These are phyloP conservation scores for Eimeria acervulina DNA, from an alignment of 169 alveolate genomes.

Conservation along the genomic window DNA sequence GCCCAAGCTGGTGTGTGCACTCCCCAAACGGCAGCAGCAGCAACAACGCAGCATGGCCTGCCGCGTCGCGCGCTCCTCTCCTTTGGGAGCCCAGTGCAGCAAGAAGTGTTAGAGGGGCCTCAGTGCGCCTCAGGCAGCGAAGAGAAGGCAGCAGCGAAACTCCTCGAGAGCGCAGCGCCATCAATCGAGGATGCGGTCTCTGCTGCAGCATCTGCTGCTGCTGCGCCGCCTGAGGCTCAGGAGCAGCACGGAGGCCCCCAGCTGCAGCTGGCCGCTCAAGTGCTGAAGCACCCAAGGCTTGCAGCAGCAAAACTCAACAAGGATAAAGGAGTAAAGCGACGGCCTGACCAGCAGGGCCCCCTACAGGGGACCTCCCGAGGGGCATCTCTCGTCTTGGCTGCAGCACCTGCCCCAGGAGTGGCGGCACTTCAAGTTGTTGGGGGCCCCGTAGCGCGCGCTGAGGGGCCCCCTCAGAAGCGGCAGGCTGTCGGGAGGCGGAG, in stretches of 20 bases:
- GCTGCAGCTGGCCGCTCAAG: conserved; percentile 14
- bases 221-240: neutral
- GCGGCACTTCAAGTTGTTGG: neutral
- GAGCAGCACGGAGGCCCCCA: neutral
- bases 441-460: conserved; percentile 25
- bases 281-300: neutral
- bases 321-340: conserved; percentile 28
- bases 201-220: conserved; percentile 20
- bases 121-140: neutral
- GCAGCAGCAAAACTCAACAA: neutral
- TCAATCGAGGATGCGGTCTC: neutral
- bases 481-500: conserved; percentile 50
- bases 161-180: neutral
- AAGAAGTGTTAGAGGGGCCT: neutral
- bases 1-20: neutral
- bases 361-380: neutral
- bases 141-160: neutral
- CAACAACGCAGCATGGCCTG: neutral
- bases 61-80: neutral
- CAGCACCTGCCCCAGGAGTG: neutral
- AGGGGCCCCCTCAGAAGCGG: conserved; percentile 70
- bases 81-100: neutral
- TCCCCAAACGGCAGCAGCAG: neutral
- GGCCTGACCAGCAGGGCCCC: conserved; percentile 31
- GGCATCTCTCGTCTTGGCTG: neutral